These are phyloP conservation scores for Ramaria sp. DNA, from an alignment of 768 basidiomycete species.

Conservation along the genomic window DNA sequence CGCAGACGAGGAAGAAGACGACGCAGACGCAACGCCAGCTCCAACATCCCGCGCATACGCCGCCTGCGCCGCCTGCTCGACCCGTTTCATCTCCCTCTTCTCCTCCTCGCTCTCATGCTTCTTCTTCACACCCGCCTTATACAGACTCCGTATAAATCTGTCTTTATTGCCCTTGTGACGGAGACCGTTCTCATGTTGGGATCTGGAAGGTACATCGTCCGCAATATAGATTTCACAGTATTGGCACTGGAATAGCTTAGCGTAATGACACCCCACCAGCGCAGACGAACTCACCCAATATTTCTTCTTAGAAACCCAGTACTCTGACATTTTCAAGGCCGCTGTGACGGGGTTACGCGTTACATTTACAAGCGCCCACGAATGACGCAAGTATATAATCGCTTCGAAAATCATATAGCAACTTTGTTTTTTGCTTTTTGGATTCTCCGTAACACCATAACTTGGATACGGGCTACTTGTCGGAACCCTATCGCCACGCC, in stretches of 20 bases:
- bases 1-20: slow-evolving; percentile 16
- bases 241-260: slow-evolving; percentile 63
- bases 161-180: slow-evolving; percentile 93
- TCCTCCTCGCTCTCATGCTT: slow-evolving; percentile 82
- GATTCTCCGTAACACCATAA: no score
- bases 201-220: slow-evolving; percentile 87
- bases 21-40: slow-evolving; percentile 46
- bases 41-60: slow-evolving; percentile 72
- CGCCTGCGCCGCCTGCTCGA: slow-evolving; percentile 77
- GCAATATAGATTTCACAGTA: slow-evolving; percentile 97
- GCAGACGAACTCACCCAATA: slow-evolving; percentile 52
- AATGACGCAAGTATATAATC: no score
- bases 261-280: no score
- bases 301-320: slow-evolving; percentile 87
- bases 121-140: slow-evolving; percentile 85
- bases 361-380: no score
- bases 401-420: no score
- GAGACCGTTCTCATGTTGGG: slow-evolving; percentile 87
- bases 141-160: slow-evolving; percentile 81
- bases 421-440: no score
- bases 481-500: no score
- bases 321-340: slow-evolving; percentile 95
- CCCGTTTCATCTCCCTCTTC: slow-evolving; percentile 71
- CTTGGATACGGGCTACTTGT: no score
- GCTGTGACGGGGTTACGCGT: no score